Evolutionary conservation across 352 stramenopile genomes (phyloP).

Genomic region (Globisporangium alternatum): DNA sequence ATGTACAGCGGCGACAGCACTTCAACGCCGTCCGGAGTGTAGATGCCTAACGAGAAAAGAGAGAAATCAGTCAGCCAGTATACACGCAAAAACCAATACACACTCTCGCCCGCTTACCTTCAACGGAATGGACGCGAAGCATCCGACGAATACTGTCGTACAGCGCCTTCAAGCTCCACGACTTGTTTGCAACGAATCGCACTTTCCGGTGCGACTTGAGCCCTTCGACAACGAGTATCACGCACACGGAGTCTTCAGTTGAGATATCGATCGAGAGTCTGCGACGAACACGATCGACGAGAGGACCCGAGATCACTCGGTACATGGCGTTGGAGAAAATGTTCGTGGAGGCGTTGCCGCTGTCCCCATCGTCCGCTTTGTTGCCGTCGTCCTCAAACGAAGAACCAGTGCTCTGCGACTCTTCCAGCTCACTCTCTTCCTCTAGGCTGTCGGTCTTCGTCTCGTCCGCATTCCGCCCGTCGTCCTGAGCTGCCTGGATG

Average conservation of each 20-base stretch:
- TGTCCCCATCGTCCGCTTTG: constrained; percentile 22
- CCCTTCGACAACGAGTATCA: constrained; percentile 68
- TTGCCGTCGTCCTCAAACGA: constrained; percentile 37
- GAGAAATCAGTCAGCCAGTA: not conserved
- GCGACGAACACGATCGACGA: constrained; percentile 74
- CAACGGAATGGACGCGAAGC: constrained; percentile 63
- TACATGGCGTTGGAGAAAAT: constrained; percentile 86
- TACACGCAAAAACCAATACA: not conserved
- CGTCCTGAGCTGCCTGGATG: constrained; percentile 81
- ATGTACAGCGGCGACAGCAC: constrained; percentile 77
- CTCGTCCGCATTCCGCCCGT: constrained; percentile 42
- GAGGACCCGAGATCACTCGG: constrained; percentile 70
- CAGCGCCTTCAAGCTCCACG: constrained; percentile 51
- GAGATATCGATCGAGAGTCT: constrained; percentile 77
- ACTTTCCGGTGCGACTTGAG: constrained; percentile 54
- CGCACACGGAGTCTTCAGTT: constrained; percentile 67
- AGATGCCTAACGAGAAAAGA: constrained; percentile 34
- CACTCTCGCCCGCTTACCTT: constrained; percentile 30
- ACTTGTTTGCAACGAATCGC: constrained; percentile 75
- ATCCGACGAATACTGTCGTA: constrained; percentile 68
- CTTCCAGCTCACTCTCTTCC: constrained; percentile 52
- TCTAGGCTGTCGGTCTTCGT: constrained; percentile 26
- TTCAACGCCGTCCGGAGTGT: constrained; percentile 48
- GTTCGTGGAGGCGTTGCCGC: constrained; percentile 40
- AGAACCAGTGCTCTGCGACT: constrained; percentile 37